Evolutionary conservation across 768 basidiomycete species (phyloP).

Genomic region (Sistotremastrum niveocremeum): DNA sequence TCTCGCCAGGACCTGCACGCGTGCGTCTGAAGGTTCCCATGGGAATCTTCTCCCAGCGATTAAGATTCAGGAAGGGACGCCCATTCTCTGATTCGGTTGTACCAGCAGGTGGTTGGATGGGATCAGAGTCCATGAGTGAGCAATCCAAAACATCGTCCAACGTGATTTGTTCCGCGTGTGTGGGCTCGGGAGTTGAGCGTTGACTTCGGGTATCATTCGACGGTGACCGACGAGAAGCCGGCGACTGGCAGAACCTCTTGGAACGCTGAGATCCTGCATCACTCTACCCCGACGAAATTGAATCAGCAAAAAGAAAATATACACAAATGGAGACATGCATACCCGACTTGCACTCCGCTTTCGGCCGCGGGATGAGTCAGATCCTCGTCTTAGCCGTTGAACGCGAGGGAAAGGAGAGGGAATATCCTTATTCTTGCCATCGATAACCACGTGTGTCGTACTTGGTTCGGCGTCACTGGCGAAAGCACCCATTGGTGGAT

Average conservation of each 20-base stretch:
- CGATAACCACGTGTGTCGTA: constrained; percentile 9
- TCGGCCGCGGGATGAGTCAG: constrained; percentile 14
- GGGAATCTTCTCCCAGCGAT: constrained; percentile 63
- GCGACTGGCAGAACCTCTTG: no score
- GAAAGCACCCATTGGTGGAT: no score
- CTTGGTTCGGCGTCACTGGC: constrained; percentile 1
- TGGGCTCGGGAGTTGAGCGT: constrained; percentile 22
- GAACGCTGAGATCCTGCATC: neutral
- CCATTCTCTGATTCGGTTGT: constrained; percentile 22
- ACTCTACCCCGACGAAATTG: constrained; percentile 6
- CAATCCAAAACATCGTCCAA: constrained; percentile 70
- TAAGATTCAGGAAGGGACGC: constrained; percentile 36
- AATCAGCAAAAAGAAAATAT: constrained; percentile 11
- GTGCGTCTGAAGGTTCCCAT: constrained; percentile 62
- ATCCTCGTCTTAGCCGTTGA: constrained; percentile 12
- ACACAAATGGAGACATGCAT: constrained; percentile 23
- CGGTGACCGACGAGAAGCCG: no score
- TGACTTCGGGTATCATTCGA: constrained; percentile 8
- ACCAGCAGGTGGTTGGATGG: constrained; percentile 18
- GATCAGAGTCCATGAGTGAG: constrained; percentile 51
- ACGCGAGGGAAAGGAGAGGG: constrained; percentile 20
- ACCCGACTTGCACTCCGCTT: no score
- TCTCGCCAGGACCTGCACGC: constrained; percentile 17
- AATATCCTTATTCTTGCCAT: constrained; percentile 15
- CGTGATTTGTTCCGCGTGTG: constrained; percentile 40